Evolutionary conservation across 1,284 basidiomycete genomes (phyloP).

Genomic region (Ganoderma boninense): DNA sequence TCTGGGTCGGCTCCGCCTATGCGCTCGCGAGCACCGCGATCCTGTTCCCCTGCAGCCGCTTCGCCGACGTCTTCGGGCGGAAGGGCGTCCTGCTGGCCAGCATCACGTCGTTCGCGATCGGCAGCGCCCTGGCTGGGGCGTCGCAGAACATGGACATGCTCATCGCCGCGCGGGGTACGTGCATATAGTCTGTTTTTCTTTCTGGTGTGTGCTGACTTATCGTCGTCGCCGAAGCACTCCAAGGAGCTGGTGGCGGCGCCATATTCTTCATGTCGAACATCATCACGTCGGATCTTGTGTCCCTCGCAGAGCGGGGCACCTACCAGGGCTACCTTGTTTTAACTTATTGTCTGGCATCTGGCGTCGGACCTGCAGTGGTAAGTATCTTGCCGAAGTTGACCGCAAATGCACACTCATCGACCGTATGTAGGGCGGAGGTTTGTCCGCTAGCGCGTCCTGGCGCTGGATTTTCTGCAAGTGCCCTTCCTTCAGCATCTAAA

Average conservation of each 20-base stretch:
- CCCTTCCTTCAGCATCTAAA: background rate
- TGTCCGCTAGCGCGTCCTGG: slow-evolving; percentile 36
- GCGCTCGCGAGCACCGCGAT: slow-evolving; percentile 36
- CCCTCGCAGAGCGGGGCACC: slow-evolving; percentile 16
- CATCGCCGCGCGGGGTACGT: slow-evolving; percentile 42
- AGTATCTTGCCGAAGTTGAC: background rate
- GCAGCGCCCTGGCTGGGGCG: slow-evolving; percentile 46
- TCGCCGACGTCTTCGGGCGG: slow-evolving; percentile 39
- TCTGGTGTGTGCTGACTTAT: background rate
- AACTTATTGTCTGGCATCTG: slow-evolving; percentile 13
- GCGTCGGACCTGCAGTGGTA: slow-evolving; percentile 7
- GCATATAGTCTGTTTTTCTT: slow-evolving; percentile 12
- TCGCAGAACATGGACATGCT: slow-evolving; percentile 53
- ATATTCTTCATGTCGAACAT: slow-evolving; percentile 19
- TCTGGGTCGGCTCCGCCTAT: slow-evolving; percentile 33
- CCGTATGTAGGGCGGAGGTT: slow-evolving; percentile 27
- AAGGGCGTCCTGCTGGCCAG: slow-evolving; percentile 34
- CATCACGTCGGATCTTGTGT: slow-evolving; percentile 45
- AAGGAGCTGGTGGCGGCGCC: slow-evolving; percentile 32
- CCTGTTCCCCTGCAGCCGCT: slow-evolving; percentile 35
- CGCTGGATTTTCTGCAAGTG: slow-evolving; percentile 41
- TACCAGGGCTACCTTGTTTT: slow-evolving; percentile 15
- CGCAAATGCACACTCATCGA: background rate
- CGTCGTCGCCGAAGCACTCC: slow-evolving; percentile 30
- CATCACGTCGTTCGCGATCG: slow-evolving; percentile 40